Percentiles rank a stretch among this genome's conserved stretches.
Conservation (phyloP, 257 asterid genomes). For the Petunia secreta region DNA sequence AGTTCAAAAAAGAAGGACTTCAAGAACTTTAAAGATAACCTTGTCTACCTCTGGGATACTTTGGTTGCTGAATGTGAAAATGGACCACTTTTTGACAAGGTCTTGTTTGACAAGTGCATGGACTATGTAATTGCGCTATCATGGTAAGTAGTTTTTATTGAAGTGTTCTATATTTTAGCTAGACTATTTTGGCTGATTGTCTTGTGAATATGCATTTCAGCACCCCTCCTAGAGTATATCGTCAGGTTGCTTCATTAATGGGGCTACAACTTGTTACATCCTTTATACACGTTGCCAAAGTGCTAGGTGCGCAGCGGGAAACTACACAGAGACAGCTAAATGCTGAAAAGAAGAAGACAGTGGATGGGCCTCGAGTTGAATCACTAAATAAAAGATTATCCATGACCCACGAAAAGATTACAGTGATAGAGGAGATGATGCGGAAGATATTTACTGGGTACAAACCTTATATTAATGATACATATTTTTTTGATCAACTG, state of each 20-base stretch:
- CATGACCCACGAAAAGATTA: constrained; percentile 81
- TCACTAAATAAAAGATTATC: constrained; percentile 87
- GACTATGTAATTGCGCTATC: constrained; percentile 97
- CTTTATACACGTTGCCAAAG: constrained; percentile 87
- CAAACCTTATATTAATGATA: constrained; percentile 21
- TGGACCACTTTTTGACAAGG: constrained; percentile 91
- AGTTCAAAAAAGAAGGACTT: constrained; percentile 86
- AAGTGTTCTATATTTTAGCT: constrained; percentile 2
- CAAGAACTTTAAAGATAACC: constrained; percentile 92
- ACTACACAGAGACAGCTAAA: constrained; percentile 95
- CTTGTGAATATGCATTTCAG: constrained; percentile 50
- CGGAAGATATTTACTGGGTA: constrained; percentile 93
- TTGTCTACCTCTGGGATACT: constrained; percentile 80
- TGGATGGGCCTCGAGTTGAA: constrained; percentile 87
- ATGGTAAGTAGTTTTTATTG: constrained; percentile 61
- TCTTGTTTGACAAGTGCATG: constrained; percentile 84
- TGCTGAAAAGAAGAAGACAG: constrained; percentile 85
- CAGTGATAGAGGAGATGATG: constrained; percentile 91
- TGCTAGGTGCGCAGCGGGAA: constrained; percentile 84
- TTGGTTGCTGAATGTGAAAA: constrained; percentile 88
- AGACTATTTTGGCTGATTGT: constrained; percentile 35
- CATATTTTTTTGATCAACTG: neutral
- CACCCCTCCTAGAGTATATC: constrained; percentile 97
- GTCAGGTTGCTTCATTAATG: constrained; percentile 88
- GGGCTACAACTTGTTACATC: constrained; percentile 98